A percentile compares a stretch with the other conserved stretches of the same genome.
Conservation (phyloP, 768 basidiomycete genomes). For the Rhizopogon vinicolor region DNA sequence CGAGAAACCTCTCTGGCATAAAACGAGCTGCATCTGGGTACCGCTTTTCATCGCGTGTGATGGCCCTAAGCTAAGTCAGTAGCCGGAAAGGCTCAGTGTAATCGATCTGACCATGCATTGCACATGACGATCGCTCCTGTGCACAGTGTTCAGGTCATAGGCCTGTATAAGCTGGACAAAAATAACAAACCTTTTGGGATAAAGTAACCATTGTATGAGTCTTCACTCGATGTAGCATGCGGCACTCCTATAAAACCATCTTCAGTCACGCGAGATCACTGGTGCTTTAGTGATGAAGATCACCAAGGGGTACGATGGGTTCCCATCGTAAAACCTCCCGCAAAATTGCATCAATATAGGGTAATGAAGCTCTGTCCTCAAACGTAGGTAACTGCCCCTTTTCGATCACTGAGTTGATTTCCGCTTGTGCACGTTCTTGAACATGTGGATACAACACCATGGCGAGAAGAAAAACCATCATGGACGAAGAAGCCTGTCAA, state of each 20-base stretch:
- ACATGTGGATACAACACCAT: slow-evolving; percentile 14
- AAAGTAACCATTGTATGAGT: slow-evolving; percentile 1
- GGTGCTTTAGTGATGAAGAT: not conserved
- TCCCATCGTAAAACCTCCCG: slow-evolving; percentile 12
- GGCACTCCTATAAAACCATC: not conserved
- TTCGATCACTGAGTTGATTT: slow-evolving; percentile 19
- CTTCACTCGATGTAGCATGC: slow-evolving; percentile 1
- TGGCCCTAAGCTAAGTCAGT: slow-evolving; percentile 7
- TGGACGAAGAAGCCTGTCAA: slow-evolving; percentile 3
- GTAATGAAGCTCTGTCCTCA: slow-evolving; percentile 7
- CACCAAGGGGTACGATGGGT: slow-evolving; percentile 9
- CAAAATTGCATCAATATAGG: slow-evolving; percentile 11
- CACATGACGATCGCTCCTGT: no score
- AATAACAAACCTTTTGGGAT: slow-evolving; percentile 1
- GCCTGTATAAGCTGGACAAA: no score
- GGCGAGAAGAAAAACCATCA: slow-evolving; percentile 12
- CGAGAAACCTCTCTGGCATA: slow-evolving; percentile 8
- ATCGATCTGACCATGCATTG: no score
- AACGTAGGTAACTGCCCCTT: slow-evolving; percentile 9
- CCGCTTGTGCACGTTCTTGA: slow-evolving; percentile 12
- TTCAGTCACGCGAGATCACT: not conserved
- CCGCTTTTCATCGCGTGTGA: slow-evolving; percentile 13
- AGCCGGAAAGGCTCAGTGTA: no score
- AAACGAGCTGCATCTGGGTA: slow-evolving; percentile 14
- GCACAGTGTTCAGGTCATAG: no score